A percentile compares a stretch with the other conserved stretches of the same genome.
Evolutionary conservation across 495 filamentous ascomycete genomes (phyloP).

Genomic region (Lophiostoma macrostomum): DNA sequence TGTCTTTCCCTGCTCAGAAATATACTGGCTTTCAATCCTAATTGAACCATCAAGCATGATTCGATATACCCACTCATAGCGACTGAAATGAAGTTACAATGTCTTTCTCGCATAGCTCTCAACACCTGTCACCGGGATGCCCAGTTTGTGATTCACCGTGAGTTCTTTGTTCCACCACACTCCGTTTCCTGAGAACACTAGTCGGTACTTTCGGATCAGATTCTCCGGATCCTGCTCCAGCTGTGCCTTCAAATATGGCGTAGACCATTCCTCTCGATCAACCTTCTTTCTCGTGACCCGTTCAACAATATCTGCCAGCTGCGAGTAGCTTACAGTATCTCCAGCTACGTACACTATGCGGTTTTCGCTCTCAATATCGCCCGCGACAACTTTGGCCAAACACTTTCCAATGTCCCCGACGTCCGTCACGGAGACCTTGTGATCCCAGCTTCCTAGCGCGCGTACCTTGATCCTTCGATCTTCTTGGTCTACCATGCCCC

Average conservation of each 20-base stretch:
- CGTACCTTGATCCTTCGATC: slow-evolving; percentile 38
- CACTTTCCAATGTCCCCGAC: slow-evolving; percentile 57
- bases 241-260: slow-evolving; percentile 42
- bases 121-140: slow-evolving; percentile 12
- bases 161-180: slow-evolving; percentile 54
- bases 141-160: slow-evolving; percentile 21
- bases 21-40: too few species aligned
- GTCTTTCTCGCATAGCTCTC: slow-evolving; percentile 11
- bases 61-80: too few species aligned
- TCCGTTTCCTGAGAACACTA: slow-evolving; percentile 58
- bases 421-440: slow-evolving; percentile 55
- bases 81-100: background rate
- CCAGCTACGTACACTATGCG: slow-evolving; percentile 55
- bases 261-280: slow-evolving; percentile 46
- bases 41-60: background rate
- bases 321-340: slow-evolving; percentile 55
- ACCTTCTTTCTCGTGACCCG: slow-evolving; percentile 43
- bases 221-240: slow-evolving; percentile 49
- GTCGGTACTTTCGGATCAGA: slow-evolving; percentile 55
- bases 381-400: slow-evolving; percentile 51
- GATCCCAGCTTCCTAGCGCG: slow-evolving; percentile 57
- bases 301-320: slow-evolving; percentile 52
- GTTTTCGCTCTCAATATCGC: slow-evolving; percentile 32
- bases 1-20: too few species aligned
- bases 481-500: slow-evolving; percentile 52